These are phyloP conservation scores for Lachancea meyersii DNA, from an alignment of 805 yeast species.

Conservation along the genomic window DNA sequence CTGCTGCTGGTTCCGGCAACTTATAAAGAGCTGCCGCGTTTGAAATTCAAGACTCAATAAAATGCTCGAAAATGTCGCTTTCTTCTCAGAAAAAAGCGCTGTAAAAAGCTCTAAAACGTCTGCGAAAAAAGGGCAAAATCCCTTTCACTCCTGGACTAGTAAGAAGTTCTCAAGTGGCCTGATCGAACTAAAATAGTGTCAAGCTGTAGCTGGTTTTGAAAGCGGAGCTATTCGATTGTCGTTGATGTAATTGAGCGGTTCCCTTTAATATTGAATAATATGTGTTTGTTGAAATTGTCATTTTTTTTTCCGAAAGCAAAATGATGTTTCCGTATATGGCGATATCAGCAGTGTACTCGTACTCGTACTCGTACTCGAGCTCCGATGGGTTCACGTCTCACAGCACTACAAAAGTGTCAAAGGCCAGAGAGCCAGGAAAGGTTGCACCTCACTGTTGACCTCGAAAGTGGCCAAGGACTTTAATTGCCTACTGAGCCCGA, in stretches of 20 bases:
- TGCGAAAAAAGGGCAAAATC: background rate
- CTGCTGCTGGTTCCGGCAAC: no score
- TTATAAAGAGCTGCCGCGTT: no score
- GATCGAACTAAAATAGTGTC: no score
- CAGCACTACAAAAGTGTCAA: no score
- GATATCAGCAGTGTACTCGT: background rate
- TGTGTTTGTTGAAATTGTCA: background rate
- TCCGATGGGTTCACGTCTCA: no score
- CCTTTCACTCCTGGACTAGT: background rate
- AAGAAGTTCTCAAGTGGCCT: no score
- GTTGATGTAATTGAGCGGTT: background rate
- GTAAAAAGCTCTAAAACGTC: background rate
- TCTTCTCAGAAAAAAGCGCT: background rate
- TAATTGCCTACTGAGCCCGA: no score
- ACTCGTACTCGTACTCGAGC: background rate
- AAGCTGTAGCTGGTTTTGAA: no score
- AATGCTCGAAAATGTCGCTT: background rate
- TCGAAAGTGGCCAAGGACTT: no score
- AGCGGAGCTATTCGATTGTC: background rate
- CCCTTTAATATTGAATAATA: background rate
- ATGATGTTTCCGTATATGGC: background rate
- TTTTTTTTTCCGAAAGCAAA: conserved; percentile 1
- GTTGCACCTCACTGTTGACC: no score
- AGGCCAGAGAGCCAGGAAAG: no score
- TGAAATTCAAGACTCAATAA: no score